These are phyloP conservation scores for Leccinum griseonigrum DNA, from an alignment of 1,284 basidiomycete species.

Conservation along the genomic window DNA sequence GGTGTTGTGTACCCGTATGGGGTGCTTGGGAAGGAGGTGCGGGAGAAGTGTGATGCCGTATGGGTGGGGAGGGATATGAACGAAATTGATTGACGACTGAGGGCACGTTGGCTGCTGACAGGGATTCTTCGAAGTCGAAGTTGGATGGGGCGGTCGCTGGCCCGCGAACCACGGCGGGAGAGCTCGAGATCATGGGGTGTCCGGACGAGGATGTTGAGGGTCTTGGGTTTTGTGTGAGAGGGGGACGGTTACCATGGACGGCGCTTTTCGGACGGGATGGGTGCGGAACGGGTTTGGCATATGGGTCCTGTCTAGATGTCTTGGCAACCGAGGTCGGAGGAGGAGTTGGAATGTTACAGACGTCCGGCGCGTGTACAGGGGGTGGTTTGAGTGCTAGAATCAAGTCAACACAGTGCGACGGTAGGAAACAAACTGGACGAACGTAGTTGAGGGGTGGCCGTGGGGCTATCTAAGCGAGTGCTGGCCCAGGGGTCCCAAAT, in stretches of 20 bases:
- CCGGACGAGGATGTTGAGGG: slow-evolving; percentile 1
- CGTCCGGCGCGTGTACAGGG: slow-evolving; percentile 4
- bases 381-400: not conserved
- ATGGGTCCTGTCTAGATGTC: slow-evolving; percentile 6
- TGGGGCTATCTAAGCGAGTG: slow-evolving; percentile 5
- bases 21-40: slow-evolving; percentile 12
- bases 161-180: slow-evolving; percentile 28
- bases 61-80: slow-evolving; percentile 28
- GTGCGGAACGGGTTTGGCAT: not conserved
- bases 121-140: slow-evolving; percentile 31
- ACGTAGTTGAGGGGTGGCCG: not conserved
- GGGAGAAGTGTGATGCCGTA: slow-evolving; percentile 22
- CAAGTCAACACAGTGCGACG: not conserved
- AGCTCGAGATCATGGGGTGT: not conserved
- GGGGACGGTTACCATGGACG: slow-evolving; percentile 18
- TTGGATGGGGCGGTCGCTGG: slow-evolving; percentile 2
- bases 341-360: not conserved
- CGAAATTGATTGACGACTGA: slow-evolving; percentile 33
- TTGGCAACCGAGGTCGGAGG: slow-evolving; percentile 22
- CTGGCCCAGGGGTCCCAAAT: slow-evolving; percentile 27
- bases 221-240: slow-evolving; percentile 5
- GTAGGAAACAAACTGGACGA: not conserved
- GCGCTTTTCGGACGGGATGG: slow-evolving; percentile 11
- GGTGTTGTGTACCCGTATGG: slow-evolving; percentile 8
- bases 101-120: slow-evolving; percentile 30